Evolutionary conservation across 2,329 filamentous ascomycete species (phyloP), one percentile per base, ranked within the genome.

Genomic region (Penicillium sp.): DNA sequence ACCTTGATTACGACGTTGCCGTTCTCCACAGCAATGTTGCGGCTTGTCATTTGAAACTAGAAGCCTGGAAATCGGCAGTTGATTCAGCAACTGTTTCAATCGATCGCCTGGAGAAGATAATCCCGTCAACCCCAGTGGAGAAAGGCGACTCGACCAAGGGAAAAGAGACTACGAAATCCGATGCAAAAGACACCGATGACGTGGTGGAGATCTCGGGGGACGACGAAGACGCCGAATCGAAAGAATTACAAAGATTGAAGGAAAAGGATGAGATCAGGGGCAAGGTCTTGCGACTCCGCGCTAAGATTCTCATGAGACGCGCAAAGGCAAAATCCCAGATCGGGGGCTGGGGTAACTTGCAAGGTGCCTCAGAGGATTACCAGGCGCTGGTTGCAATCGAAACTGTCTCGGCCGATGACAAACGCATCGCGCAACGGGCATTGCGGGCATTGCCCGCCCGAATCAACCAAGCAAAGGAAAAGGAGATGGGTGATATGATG

Each of bases 401-500:
- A n/a, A 85, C 83, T 57, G 77, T 97, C 2, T 81, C 85, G 0
- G 66, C 79, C 0, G 79, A 84, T 8, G 92, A 97, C 66, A 78
- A 77, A 68, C 85, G 81, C 64, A 82, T 88, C 14, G 88, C 95
- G 1, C 79, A 84, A 48, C 74, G 78, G 27, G 88, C 91, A 62
- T 77, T 95, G 55, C 73, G 79, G 13, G 76, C 79, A 21, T 74
- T 97, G 38, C 90, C 90, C 1, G 77, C 81, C 1, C 81, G 82
- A 57, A 82, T 91, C 46, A 89, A 93, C 60, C 83, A 83, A 16
- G 92, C 92, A 1, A 90, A 92, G 75, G 88, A 96, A 67, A 83
- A 82, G 63, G 94, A 99, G 75, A 90, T 94, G 83, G 87, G 83
- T 3, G 93, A 99, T 76, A 97, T 97, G 92, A 96, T 96, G 92